phyloP scores from a whole-genome alignment of 2,329 filamentous ascomycete genomes.

The Cordyceps cicadae region DNA sequence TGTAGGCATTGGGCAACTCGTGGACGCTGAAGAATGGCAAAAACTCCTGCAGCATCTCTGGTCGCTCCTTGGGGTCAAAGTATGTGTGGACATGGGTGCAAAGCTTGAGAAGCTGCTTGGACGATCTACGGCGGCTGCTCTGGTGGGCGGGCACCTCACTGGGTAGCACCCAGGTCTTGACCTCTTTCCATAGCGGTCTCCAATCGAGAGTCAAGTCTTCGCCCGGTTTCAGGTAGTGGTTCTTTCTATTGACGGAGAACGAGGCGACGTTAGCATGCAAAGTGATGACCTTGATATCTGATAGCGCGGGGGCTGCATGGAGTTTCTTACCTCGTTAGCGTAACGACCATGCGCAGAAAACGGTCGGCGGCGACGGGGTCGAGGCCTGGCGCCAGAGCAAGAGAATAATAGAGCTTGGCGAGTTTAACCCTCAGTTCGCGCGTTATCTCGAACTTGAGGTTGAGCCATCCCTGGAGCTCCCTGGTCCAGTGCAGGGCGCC shows the following conservation, averaged over 20 bases:
- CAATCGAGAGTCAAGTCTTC: conserved; percentile 90
- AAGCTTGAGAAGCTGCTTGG: conserved; percentile 71
- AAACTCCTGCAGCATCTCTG: conserved; percentile 71
- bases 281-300: not conserved
- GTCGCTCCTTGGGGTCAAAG: conserved; percentile 81
- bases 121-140: conserved; percentile 43
- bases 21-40: conserved; percentile 88
- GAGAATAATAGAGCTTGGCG: conserved; percentile 88
- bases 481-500: conserved; percentile 95
- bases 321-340: conserved; percentile 72
- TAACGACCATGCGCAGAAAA: conserved; percentile 94
- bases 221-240: conserved; percentile 86
- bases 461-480: conserved; percentile 90
- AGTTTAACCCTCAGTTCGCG: conserved; percentile 74
- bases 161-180: conserved; percentile 84
- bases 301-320: not conserved
- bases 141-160: conserved; percentile 66
- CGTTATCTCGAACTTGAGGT: conserved; percentile 94
- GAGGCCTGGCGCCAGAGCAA: conserved; percentile 81
- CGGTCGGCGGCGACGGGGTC: conserved; percentile 75
- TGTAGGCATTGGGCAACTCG: conserved; percentile 83
- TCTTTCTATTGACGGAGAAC: conserved; percentile 47
- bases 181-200: conserved; percentile 84
- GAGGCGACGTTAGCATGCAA: not conserved
- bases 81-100: conserved; percentile 86